Evolutionary conservation across 2,329 filamentous ascomycete genomes (phyloP).

Genomic region (Ambrosiella cleistominuta): DNA sequence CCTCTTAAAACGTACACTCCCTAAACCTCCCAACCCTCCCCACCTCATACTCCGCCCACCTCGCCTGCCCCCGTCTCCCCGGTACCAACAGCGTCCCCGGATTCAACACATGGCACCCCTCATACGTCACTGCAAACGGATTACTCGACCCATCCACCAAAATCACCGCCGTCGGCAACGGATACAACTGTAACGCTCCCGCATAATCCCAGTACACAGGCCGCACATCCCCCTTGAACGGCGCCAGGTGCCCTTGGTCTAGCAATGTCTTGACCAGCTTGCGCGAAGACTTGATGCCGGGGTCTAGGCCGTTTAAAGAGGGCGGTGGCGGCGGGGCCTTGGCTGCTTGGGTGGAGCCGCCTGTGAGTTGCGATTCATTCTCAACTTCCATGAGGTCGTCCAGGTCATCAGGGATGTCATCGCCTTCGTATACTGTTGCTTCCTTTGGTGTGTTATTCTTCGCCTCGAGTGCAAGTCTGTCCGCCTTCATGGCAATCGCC

Average conservation of each 20-base stretch:
- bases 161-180: constrained; percentile 67
- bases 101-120: constrained; percentile 92
- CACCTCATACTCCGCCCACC: constrained; percentile 79
- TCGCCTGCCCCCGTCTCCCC: constrained; percentile 48
- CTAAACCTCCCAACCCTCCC: constrained; percentile 42
- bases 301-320: constrained; percentile 19
- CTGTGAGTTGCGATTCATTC: constrained; percentile 10
- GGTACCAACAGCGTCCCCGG: constrained; percentile 60
- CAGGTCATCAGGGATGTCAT: constrained; percentile 14
- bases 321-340: constrained; percentile 4
- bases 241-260: constrained; percentile 75
- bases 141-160: constrained; percentile 68
- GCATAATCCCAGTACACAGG: constrained; percentile 86
- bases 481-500: constrained; percentile 49
- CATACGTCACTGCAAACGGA: constrained; percentile 77
- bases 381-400: constrained; percentile 29
- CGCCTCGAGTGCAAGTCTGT: constrained; percentile 21
- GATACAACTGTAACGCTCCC: constrained; percentile 62
- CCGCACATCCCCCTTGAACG: constrained; percentile 62
- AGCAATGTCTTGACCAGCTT: constrained; percentile 81
- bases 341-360: constrained; percentile 6
- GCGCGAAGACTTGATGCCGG: constrained; percentile 43
- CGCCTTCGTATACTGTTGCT: constrained; percentile 1
- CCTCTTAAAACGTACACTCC: constrained; percentile 23
- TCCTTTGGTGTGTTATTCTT: constrained; percentile 18